Evolutionary conservation across 1,284 basidiomycete species (phyloP).

Genomic region (Gomphus bonarii): DNA sequence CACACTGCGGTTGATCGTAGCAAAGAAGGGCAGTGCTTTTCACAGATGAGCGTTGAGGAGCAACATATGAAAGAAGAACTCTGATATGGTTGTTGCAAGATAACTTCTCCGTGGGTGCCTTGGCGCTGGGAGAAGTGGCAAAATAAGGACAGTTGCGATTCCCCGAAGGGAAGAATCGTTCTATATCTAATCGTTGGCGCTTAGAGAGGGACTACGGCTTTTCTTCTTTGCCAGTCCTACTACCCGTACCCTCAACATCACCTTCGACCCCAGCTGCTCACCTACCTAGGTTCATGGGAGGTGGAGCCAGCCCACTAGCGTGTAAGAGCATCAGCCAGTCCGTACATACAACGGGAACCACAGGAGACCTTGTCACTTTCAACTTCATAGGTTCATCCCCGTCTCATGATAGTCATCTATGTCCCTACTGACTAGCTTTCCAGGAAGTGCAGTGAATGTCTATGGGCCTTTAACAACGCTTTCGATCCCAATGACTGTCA

Average conservation of each 20-base stretch:
- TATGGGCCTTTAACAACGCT: not conserved
- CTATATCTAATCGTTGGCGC: no score
- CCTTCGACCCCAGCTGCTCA: not conserved
- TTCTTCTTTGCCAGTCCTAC: no score
- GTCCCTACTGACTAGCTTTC: not conserved
- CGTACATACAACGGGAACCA: constrained; percentile 1
- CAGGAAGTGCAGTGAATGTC: not conserved
- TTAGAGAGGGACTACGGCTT: no score
- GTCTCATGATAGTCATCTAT: not conserved
- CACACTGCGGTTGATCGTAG: no score
- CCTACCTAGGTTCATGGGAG: not conserved
- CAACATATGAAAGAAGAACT: no score
- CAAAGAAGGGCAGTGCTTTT: no score
- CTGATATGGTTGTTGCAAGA: no score
- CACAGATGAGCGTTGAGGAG: no score
- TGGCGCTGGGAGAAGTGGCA: no score
- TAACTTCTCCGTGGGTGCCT: no score
- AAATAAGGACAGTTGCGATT: no score
- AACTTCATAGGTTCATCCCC: not conserved
- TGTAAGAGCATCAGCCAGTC: constrained; percentile 1
- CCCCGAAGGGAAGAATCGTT: no score
- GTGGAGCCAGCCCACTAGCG: not conserved
- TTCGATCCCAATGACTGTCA: not conserved
- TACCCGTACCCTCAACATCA: not conserved
- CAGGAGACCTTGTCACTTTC: constrained; percentile 2